phyloP scores from a whole-genome alignment of 2,329 filamentous ascomycete species.

The Aspergillaceae sp. region DNA sequence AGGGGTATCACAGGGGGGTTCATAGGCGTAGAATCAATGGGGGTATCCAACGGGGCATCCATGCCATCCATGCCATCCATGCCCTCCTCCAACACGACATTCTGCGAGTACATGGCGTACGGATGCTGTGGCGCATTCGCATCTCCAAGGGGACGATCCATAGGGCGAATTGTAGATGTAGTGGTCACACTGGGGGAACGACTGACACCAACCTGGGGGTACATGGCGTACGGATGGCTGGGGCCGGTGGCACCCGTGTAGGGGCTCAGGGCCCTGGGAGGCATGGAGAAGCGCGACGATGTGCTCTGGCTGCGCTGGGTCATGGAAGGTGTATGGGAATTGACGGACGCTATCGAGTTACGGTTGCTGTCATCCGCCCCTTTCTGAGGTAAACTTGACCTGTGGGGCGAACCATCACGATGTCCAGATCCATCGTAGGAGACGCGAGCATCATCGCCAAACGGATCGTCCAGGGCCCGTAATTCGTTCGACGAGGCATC shows the following conservation, averaged over 20 bases:
- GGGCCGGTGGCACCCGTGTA: conserved; percentile 64
- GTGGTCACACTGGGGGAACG: conserved; percentile 61
- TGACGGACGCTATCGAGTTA: conserved; percentile 24
- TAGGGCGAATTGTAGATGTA: conserved; percentile 55
- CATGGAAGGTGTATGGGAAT: conserved; percentile 24
- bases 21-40: background rate
- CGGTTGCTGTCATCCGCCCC: conserved; percentile 18
- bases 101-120: conserved; percentile 80
- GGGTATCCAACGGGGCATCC: background rate
- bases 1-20: conserved; percentile 47
- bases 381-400: conserved; percentile 30
- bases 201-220: conserved; percentile 57
- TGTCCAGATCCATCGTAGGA: conserved; percentile 6
- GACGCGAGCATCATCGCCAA: conserved; percentile 27
- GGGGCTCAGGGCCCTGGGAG: conserved; percentile 48
- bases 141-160: conserved; percentile 52
- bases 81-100: conserved; percentile 54
- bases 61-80: conserved; percentile 22
- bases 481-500: conserved; percentile 11
- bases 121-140: conserved; percentile 67
- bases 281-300: conserved; percentile 39
- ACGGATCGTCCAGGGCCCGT: conserved; percentile 23
- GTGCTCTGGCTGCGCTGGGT: conserved; percentile 35
- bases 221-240: conserved; percentile 78
- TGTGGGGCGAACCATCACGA: conserved; percentile 20